phyloP scores from a whole-genome alignment of 192 early-diverging fungal species.

The Backusella morwellensis region DNA sequence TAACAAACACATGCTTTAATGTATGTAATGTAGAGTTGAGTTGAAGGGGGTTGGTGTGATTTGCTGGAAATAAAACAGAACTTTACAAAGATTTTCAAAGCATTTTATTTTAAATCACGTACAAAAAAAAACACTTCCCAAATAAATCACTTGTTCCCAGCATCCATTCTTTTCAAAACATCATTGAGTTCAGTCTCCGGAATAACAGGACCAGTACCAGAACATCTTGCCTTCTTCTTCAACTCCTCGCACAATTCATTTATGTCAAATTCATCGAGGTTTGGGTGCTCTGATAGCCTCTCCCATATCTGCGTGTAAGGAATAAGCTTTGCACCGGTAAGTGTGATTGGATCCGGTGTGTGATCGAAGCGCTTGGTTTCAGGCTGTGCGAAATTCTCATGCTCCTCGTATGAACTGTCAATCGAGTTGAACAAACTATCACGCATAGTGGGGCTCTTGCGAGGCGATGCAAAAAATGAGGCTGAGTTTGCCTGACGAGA shows the following conservation, averaged over 20 bases:
- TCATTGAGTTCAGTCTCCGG: conserved; percentile 36
- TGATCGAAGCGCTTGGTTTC: conserved; percentile 19
- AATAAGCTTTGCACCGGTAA: conserved; percentile 29
- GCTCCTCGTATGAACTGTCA: neutral
- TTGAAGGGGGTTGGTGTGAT: too few species aligned
- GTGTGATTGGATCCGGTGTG: conserved; percentile 1
- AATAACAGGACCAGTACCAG: conserved; percentile 57
- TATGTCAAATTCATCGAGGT: conserved; percentile 54
- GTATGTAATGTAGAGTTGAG: too few species aligned
- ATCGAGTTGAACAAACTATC: neutral
- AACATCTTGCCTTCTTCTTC: conserved; percentile 55
- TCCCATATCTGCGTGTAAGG: conserved; percentile 55
- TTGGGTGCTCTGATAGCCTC: conserved; percentile 53
- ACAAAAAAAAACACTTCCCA: too few species aligned
- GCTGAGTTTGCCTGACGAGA: neutral
- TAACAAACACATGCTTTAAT: too few species aligned
- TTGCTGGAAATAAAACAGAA: too few species aligned
- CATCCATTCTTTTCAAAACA: conserved; percentile 12
- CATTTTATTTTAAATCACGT: neutral
- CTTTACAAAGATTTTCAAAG: neutral
- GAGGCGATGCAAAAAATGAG: neutral
- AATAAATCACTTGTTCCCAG: neutral
- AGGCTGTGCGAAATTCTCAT: conserved; percentile 8
- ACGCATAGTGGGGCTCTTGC: neutral
- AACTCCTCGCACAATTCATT: conserved; percentile 48